Evolutionary conservation across 2,329 filamentous ascomycete species (phyloP).

Genomic region (Ophiostoma montium): DNA sequence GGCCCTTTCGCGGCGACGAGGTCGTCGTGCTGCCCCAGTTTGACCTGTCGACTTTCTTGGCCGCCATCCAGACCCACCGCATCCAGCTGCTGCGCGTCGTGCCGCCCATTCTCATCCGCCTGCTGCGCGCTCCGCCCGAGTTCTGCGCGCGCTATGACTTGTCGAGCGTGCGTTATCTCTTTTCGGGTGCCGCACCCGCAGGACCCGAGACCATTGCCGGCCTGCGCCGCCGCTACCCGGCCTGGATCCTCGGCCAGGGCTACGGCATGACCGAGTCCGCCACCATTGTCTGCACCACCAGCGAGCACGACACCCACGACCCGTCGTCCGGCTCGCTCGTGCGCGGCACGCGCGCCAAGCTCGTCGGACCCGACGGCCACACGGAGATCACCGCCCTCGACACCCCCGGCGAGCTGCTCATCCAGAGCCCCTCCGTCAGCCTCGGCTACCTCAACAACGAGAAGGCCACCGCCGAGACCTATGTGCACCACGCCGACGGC

Average conservation of each 20-base stretch:
- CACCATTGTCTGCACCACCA: conserved; percentile 52
- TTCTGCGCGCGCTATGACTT: conserved; percentile 55
- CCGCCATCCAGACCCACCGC: conserved; percentile 51
- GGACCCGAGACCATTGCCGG: conserved; percentile 58
- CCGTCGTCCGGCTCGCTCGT: conserved; percentile 60
- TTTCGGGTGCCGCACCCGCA: conserved; percentile 66
- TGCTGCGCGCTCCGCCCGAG: conserved; percentile 52
- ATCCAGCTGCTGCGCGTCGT: conserved; percentile 53
- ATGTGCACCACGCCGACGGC: conserved; percentile 49
- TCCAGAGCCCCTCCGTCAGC: conserved; percentile 63
- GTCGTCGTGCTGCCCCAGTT: conserved; percentile 60
- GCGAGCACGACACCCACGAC: conserved; percentile 48
- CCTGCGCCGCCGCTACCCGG: conserved; percentile 44
- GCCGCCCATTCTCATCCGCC: conserved; percentile 66
- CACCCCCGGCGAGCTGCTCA: conserved; percentile 64
- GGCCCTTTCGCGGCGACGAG: conserved; percentile 55
- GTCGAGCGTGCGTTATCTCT: conserved; percentile 48
- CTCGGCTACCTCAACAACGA: conserved; percentile 81
- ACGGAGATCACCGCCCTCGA: conserved; percentile 51
- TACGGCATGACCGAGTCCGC: conserved; percentile 71
- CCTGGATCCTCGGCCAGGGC: conserved; percentile 51
- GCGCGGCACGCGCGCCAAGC: conserved; percentile 48
- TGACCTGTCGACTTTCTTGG: conserved; percentile 48
- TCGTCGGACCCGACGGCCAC: conserved; percentile 55
- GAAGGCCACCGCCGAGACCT: conserved; percentile 70